Base-by-base conservation (phyloP, 768 basidiomycete species). In the Russula dissimulans region DNA sequence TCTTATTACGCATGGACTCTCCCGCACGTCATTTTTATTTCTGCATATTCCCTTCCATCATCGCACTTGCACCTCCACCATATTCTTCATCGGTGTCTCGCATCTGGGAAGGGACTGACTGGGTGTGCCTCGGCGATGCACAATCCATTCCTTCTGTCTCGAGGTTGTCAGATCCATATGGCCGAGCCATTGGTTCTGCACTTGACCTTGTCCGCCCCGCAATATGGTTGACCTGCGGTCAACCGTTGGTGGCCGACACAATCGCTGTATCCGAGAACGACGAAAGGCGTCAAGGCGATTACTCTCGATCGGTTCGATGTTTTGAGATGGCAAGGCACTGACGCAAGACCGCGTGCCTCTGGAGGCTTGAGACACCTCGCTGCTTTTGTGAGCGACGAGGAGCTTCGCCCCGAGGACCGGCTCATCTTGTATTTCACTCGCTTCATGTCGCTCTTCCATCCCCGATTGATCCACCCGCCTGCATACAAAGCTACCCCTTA, bases 401-500 rank as follows among this genome's bases (percentile, higher is more conserved):
- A 75, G 78, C 76, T 73, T 81, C 76, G 78, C 77, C 56, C 73
- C 78, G 72, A 68, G 75, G 72, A 66, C 61, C 60, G 65, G 64
- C 75, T 75, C 69, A 73, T 83, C 83, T 82, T 83, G 85, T 76
- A 73, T 71, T 73, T 69, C 45, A 43, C 51, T 59, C 48, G 52
- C 60, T 60, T 56, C 60, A 49, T 56, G 58, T 64, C 43, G 59
- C 67, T 60, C 60, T 69, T 70, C 69, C 70, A 26, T 61, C 82
- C 79, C 69, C 62, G 62, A 76, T 80, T 76, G 65, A 69, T 74
- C 81, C 73, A 70, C 76, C 80, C 84, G 76, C 80, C 71, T 66
- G 66, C 70, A 66, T 67, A 63, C 61, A 80, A 79, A 84, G 85
- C 84, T 85, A 87, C 84, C 86, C 81, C 86, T 88, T 89, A 59